Evolutionary conservation across 2,329 filamentous ascomycete genomes (phyloP).

Genomic region (Scolecobasidium constrictum): DNA sequence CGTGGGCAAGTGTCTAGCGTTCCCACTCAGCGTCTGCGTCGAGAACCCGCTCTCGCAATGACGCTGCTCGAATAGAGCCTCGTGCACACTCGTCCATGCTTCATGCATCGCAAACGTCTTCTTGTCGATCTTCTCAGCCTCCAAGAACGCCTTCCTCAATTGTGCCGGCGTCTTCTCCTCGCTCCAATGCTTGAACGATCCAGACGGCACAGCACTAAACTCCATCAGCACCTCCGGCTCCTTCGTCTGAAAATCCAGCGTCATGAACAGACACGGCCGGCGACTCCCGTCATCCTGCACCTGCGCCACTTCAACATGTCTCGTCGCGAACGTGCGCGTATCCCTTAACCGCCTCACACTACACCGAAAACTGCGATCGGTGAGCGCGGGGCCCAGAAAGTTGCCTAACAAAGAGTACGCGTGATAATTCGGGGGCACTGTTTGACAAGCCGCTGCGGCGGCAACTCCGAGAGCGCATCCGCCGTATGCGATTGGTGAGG

Average conservation of each 20-base stretch:
- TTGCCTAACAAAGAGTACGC: conserved; percentile 38
- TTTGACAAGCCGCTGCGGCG: conserved; percentile 29
- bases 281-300: conserved; percentile 23
- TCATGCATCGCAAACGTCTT: conserved; percentile 22
- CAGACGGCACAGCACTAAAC: conserved; percentile 28
- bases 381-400: conserved; percentile 36
- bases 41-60: conserved; percentile 30
- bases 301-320: conserved; percentile 36
- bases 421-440: conserved; percentile 25
- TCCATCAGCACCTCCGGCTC: conserved; percentile 25
- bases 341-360: conserved; percentile 28
- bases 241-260: conserved; percentile 36
- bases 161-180: conserved; percentile 12
- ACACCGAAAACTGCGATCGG: conserved; percentile 21
- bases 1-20: conserved; percentile 23
- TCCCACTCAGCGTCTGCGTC: conserved; percentile 33
- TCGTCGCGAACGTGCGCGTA: conserved; percentile 38
- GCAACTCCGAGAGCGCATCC: conserved; percentile 33
- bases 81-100: too few relatives aligned
- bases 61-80: conserved; percentile 28
- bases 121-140: conserved; percentile 17
- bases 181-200: conserved; percentile 16
- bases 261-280: conserved; percentile 31
- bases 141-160: conserved; percentile 12
- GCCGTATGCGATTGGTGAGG: conserved; percentile 31